A percentile compares a stretch with the other conserved stretches of the same genome.
Evolutionary conservation across 140 eudicot genomes (phyloP).

Genomic region (Senecio squalidus): DNA sequence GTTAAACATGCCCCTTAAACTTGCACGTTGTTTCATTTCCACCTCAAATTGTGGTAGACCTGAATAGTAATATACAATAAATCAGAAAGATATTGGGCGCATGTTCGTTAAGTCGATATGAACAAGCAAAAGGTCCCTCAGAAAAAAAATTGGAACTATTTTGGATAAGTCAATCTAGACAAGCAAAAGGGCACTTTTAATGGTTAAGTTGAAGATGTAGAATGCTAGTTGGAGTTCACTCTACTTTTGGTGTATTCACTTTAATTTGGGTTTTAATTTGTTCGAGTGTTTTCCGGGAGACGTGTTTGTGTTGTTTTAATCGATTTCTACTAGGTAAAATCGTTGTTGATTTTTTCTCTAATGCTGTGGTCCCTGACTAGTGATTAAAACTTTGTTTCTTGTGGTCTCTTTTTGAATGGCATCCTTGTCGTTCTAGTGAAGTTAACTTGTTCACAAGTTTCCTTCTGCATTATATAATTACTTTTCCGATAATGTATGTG

Average conservation of each 20-base stretch:
- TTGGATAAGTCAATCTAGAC: constrained; percentile 10
- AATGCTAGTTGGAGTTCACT: neutral
- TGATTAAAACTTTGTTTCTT: constrained; percentile 3
- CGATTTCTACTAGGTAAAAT: neutral
- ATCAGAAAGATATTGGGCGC: neutral
- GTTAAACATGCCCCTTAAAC: constrained; percentile 10
- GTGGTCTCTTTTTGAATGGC: constrained; percentile 13
- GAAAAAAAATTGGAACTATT: constrained; percentile 8
- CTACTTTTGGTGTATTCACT: neutral
- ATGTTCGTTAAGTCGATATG: neutral
- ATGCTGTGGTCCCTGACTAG: constrained; percentile 2
- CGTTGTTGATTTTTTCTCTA: constrained; percentile 3
- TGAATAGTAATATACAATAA: constrained; percentile 5
- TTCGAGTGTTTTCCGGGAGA: neutral
- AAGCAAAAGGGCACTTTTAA: constrained; percentile 20
- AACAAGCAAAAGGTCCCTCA: constrained; percentile 2
- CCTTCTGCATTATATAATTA: neutral
- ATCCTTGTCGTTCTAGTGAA: neutral
- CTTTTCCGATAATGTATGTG: constrained; percentile 14
- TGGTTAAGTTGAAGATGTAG: constrained; percentile 11
- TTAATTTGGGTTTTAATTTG: neutral
- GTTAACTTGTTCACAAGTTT: neutral
- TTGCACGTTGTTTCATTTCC: neutral
- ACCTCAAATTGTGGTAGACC: constrained; percentile 12
- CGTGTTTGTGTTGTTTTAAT: constrained; percentile 1